Conservation (phyloP, 306 rosid species). For the Prunus dulcis region DNA sequence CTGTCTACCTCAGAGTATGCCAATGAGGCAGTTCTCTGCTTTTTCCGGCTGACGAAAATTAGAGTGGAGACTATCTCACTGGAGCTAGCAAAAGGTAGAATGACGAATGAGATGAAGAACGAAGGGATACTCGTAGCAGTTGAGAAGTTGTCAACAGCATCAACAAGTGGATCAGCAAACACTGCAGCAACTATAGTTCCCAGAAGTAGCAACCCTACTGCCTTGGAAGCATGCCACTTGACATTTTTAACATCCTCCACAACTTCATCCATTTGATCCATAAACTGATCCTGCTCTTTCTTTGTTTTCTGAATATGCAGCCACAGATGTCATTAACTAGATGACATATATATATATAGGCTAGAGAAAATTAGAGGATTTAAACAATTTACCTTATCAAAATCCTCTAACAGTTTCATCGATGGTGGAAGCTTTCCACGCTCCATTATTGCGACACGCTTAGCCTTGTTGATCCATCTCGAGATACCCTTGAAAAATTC, state of each 20-base stretch:
- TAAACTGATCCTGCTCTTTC: slow-evolving; percentile 10
- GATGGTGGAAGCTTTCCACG: slow-evolving; percentile 3
- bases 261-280: slow-evolving; percentile 30
- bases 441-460: slow-evolving; percentile 13
- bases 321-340: background rate
- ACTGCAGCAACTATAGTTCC: slow-evolving; percentile 21
- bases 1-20: slow-evolving; percentile 16
- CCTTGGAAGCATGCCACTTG: slow-evolving; percentile 15
- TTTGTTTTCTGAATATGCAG: slow-evolving; percentile 23
- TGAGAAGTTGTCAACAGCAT: slow-evolving; percentile 19
- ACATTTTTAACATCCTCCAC: slow-evolving; percentile 24
- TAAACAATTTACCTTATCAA: slow-evolving; percentile 1
- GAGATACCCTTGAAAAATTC: slow-evolving; percentile 39
- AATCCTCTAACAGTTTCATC: slow-evolving; percentile 14
- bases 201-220: slow-evolving; percentile 11
- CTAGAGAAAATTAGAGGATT: background rate
- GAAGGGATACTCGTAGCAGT: slow-evolving; percentile 24
- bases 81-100: slow-evolving; percentile 22
- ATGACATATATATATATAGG: background rate
- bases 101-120: slow-evolving; percentile 26
- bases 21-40: slow-evolving; percentile 12
- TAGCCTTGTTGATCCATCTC: slow-evolving; percentile 34
- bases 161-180: slow-evolving; percentile 27
- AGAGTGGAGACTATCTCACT: slow-evolving; percentile 23
- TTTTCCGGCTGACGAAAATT: slow-evolving; percentile 7